Evolutionary conservation across 257 asterid species (phyloP), one percentile per base, ranked within the genome.

Genomic region (Leptodermis oblonga): DNA sequence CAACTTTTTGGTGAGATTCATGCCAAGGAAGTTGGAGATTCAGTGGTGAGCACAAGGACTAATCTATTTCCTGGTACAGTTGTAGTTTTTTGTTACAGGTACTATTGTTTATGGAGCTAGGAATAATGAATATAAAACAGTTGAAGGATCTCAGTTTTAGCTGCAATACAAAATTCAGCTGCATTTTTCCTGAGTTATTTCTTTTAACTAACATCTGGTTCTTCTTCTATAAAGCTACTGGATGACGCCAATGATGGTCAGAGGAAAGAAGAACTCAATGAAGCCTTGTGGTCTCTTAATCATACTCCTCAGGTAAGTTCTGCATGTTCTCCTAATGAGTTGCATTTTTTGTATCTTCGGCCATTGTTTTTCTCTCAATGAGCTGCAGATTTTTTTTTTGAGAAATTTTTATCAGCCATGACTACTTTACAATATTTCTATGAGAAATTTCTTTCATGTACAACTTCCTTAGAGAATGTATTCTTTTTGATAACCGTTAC

Each of bases 1-100:
- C 99, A 90, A 85, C 92, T 93, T 53, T 90, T 84, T 80, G 95
- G 95, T 5, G 97, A 83, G 82, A 59, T 82, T 9, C 81, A 73
- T 55, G 96, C 96, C 77, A 83, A 75, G 82, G 82, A 82, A 68
- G 70, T 88, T 31, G 79, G 86, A 70, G 87, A 86, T 45, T 68
- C 75, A 36, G 62, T 87, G 92, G 98, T 93, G 80, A 77, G 82
- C 18, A 31, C 30, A 22, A 36, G 14, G 15, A 63, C 73, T 39
- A 37, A 13, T 49, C 36, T 15, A 28, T 39, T 56, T 67, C 58
- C 62, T 48, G 18, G 42, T 15, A 30, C 3, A 41, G 36, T 56
- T 22, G 17, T 45, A 4, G 53, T 43, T 3, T 4, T 67, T 33
- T 25, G 7, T 17, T 58, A 63, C 46, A 23, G 28, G 55, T 41